These are phyloP conservation scores for Zizania palustris DNA, from an alignment of 202 grass and related monocot species.

Conservation along the genomic window DNA sequence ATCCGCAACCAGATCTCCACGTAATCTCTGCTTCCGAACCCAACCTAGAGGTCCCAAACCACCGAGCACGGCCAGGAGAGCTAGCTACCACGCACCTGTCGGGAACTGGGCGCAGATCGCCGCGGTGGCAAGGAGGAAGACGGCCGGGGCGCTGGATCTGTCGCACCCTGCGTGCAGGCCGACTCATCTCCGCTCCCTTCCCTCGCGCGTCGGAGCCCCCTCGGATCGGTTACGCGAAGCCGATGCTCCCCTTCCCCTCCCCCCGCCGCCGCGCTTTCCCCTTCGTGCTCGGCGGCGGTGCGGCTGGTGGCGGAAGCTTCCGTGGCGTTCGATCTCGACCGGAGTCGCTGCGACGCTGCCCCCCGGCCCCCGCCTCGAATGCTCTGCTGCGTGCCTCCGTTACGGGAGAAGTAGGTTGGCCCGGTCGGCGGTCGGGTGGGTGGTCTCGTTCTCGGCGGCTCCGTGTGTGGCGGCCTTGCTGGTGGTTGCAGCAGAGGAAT, in stretches of 20 bases:
- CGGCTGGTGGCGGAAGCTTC: not conserved
- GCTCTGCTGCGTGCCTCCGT: slow-evolving; percentile 18
- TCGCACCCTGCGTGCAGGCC: slow-evolving; percentile 28
- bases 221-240: not conserved
- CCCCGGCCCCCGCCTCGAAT: slow-evolving; percentile 12
- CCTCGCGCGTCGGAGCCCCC: not conserved
- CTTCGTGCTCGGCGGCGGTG: not conserved
- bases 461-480: too few relatives aligned
- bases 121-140: slow-evolving; percentile 42
- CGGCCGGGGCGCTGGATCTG: slow-evolving; percentile 45
- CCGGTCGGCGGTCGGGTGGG: not conserved
- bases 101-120: slow-evolving; percentile 57
- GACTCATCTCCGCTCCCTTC: slow-evolving; percentile 46
- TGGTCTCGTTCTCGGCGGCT: slow-evolving; percentile 41
- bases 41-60: not conserved
- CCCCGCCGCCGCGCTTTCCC: not conserved
- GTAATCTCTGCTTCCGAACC: not conserved
- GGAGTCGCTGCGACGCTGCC: not conserved
- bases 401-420: not conserved
- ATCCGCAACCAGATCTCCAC: slow-evolving; percentile 30
- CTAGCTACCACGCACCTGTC: slow-evolving; percentile 42
- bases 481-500: too few relatives aligned
- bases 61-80: not conserved
- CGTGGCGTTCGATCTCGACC: not conserved
- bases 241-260: not conserved